A percentile compares a stretch with the other conserved stretches of the same genome.
Evolutionary conservation across 2,329 filamentous ascomycete genomes (phyloP).

Genomic region (Alternaria rosae): DNA sequence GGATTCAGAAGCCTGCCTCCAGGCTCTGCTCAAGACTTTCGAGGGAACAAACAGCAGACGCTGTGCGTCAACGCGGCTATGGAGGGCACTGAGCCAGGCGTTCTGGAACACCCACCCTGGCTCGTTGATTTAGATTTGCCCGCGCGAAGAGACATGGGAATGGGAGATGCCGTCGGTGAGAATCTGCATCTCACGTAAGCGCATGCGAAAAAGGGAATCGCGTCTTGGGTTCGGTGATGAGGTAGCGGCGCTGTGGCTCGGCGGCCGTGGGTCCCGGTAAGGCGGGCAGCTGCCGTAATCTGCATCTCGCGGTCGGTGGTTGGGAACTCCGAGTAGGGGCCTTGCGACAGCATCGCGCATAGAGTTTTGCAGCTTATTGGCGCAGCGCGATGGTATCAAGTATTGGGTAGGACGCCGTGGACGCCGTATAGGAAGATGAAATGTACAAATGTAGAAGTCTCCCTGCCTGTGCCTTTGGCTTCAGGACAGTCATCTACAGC

Average conservation of each 20-base stretch:
- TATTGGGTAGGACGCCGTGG: background rate
- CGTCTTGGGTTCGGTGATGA: background rate
- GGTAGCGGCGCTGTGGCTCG: background rate
- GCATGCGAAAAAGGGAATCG: background rate
- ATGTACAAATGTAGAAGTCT: background rate
- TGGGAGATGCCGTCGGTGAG: too few relatives aligned
- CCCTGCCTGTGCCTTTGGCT: background rate
- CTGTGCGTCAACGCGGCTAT: slow-evolving; percentile 65
- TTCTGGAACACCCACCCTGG: slow-evolving; percentile 60
- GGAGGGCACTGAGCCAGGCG: slow-evolving; percentile 54
- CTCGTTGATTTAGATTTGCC: slow-evolving; percentile 59
- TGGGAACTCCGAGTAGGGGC: slow-evolving; percentile 13
- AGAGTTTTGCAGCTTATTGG: slow-evolving; percentile 9
- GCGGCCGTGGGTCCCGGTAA: slow-evolving; percentile 5
- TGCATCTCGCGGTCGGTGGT: slow-evolving; percentile 11
- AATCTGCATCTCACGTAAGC: background rate
- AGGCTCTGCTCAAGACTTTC: slow-evolving; percentile 31
- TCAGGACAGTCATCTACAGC: background rate
- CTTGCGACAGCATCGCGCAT: background rate
- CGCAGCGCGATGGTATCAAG: background rate
- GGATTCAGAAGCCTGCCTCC: slow-evolving; percentile 36
- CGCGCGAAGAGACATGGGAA: background rate
- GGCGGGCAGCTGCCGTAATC: background rate
- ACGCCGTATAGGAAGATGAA: background rate
- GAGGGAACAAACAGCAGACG: slow-evolving; percentile 57